A percentile compares a stretch with the other conserved stretches of the same genome.
Evolutionary conservation across 2,329 filamentous ascomycete genomes (phyloP).

Genomic region (Colletotrichum echinochloae): DNA sequence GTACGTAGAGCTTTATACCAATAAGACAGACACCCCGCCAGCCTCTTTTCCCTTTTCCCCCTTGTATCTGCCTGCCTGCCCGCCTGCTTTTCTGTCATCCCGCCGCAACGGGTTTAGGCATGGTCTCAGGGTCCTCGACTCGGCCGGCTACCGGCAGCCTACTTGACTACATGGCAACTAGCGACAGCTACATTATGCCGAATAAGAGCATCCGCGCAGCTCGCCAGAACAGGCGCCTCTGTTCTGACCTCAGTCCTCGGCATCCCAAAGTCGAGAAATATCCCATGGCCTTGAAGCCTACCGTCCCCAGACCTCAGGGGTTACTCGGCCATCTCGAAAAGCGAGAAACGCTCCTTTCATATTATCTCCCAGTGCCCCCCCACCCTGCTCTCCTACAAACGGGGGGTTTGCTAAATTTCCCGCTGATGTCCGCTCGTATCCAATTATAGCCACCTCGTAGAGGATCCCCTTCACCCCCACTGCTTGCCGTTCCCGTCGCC

Average conservation of each 20-base stretch:
- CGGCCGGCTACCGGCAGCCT: slow-evolving; percentile 1
- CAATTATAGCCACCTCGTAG: slow-evolving; percentile 14
- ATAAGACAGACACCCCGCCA: not conserved
- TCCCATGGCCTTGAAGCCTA: not conserved
- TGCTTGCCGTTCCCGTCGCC: slow-evolving; percentile 13
- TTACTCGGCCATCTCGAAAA: slow-evolving; percentile 27
- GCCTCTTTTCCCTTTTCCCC: not conserved
- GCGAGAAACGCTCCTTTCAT: slow-evolving; percentile 1
- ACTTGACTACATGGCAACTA: not conserved
- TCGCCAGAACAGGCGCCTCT: slow-evolving; percentile 4
- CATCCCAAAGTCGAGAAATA: slow-evolving; percentile 24
- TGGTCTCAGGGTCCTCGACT: not conserved
- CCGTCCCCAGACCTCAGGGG: not conserved
- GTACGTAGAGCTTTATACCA: too few relatives aligned
- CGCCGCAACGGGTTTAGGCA: not conserved
- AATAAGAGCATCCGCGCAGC: not conserved
- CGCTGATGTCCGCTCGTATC: slow-evolving; percentile 26
- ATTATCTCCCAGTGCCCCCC: slow-evolving; percentile 14
- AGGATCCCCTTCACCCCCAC: too few relatives aligned
- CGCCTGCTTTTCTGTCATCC: not conserved
- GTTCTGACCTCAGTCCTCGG: slow-evolving; percentile 10
- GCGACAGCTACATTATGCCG: not conserved
- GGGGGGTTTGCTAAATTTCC: slow-evolving; percentile 15
- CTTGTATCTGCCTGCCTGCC: too few relatives aligned
- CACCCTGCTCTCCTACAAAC: slow-evolving; percentile 19